phyloP scores from a whole-genome alignment of 331 rosid species.

The Cydonia oblonga region DNA sequence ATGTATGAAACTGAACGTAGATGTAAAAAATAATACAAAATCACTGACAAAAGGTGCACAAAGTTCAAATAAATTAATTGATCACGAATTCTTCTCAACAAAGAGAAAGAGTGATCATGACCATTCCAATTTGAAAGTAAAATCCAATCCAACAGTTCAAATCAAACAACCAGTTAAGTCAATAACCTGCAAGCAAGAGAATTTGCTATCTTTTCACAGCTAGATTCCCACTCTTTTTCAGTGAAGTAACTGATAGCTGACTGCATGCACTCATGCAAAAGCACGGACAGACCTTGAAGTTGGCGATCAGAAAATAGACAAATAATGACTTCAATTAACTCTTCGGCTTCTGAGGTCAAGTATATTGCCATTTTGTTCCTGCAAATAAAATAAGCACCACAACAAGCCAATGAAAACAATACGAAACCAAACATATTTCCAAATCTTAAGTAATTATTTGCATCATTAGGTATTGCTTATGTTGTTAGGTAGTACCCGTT shows the following conservation, averaged over 20 bases:
- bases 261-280: slow-evolving; percentile 58
- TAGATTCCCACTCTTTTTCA: slow-evolving; percentile 62
- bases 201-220: slow-evolving; percentile 71
- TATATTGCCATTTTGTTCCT: slow-evolving; percentile 50
- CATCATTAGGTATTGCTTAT: background rate
- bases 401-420: background rate
- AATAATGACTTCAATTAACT: slow-evolving; percentile 54
- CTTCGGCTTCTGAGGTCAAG: slow-evolving; percentile 73
- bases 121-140: background rate
- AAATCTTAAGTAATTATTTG: background rate
- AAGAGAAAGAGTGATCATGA: background rate
- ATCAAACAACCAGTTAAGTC: slow-evolving; percentile 3
- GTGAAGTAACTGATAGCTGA: slow-evolving; percentile 59
- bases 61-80: background rate
- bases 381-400: slow-evolving; percentile 10
- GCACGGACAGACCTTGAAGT: slow-evolving; percentile 56
- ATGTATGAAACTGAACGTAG: background rate
- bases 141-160: background rate
- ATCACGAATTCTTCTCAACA: background rate
- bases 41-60: background rate
- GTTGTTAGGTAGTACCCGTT: background rate
- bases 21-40: background rate
- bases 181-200: slow-evolving; percentile 69
- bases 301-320: slow-evolving; percentile 66
- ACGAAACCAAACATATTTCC: slow-evolving; percentile 1